A percentile compares a stretch with the other conserved stretches of the same genome.
Evolutionary conservation across 139 green algal species (phyloP).

Genomic region (Volvox reticuliferus): DNA sequence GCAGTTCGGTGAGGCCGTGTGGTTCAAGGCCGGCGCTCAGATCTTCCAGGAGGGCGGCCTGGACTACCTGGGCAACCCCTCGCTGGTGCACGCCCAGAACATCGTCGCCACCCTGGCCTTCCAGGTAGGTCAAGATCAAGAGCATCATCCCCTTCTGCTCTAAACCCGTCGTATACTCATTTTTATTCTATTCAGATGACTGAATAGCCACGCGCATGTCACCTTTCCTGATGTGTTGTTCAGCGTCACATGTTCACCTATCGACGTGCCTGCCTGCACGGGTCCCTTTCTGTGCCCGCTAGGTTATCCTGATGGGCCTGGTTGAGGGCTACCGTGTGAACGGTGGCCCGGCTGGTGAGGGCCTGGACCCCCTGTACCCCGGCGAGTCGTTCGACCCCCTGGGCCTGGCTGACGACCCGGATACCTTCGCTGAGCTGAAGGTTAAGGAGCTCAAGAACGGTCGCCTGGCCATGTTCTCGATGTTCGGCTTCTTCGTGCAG

Average conservation of each 20-base stretch:
- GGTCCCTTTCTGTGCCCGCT: background rate
- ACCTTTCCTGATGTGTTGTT: no score
- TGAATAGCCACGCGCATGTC: no score
- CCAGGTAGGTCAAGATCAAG: slow-evolving; percentile 76
- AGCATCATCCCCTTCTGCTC: no score
- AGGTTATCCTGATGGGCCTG: slow-evolving; percentile 89
- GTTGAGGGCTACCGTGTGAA: slow-evolving; percentile 91
- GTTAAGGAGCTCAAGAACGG: slow-evolving; percentile 90
- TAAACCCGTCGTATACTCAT: no score
- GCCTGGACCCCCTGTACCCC: slow-evolving; percentile 84
- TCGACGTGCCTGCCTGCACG: no score
- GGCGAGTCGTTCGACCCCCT: slow-evolving; percentile 90
- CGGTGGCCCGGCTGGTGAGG: slow-evolving; percentile 79
- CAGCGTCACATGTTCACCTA: no score
- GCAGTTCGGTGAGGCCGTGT: slow-evolving; percentile 62
- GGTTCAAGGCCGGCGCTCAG: slow-evolving; percentile 96
- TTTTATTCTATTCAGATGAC: no score
- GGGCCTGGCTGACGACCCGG: slow-evolving; percentile 92
- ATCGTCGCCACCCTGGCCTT: slow-evolving; percentile 61
- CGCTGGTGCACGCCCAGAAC: no score
- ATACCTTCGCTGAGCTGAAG: slow-evolving; percentile 86
- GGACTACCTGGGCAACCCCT: no score
- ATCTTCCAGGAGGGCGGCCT: slow-evolving; percentile 81
- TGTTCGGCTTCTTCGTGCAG: slow-evolving; percentile 90
- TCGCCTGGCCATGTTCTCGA: slow-evolving; percentile 92